Percentiles rank a stretch among this genome's conserved stretches.
Evolutionary conservation across 1,284 basidiomycete species (phyloP).

Genomic region (Pulchroboletus neoregius): DNA sequence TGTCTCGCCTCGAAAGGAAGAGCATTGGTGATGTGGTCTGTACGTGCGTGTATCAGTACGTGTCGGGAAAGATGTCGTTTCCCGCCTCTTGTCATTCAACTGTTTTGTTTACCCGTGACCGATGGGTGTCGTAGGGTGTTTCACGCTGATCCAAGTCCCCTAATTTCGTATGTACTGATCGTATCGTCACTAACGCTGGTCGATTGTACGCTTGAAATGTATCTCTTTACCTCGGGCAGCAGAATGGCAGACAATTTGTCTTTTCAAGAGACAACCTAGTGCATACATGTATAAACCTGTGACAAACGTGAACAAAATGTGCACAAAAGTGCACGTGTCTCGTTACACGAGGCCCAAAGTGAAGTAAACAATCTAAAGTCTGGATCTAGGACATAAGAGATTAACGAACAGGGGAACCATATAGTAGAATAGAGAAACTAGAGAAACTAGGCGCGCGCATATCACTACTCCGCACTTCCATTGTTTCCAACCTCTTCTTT

Average conservation of each 20-base stretch:
- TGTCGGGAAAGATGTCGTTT: not conserved
- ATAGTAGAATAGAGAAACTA: constrained; percentile 19
- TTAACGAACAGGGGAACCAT: constrained; percentile 11
- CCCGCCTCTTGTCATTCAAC: constrained; percentile 40
- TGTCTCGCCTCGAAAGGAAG: constrained; percentile 31
- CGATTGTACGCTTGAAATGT: constrained; percentile 9
- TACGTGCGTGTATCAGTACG: not conserved
- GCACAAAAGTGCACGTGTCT: constrained; percentile 22
- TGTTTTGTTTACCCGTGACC: constrained; percentile 7
- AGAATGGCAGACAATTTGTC: not conserved
- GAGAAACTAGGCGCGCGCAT: not conserved
- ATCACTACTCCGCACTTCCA: constrained; percentile 12
- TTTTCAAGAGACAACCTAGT: constrained; percentile 13
- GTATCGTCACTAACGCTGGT: constrained; percentile 3
- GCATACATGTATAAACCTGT: constrained; percentile 15
- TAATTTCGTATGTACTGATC: constrained; percentile 8
- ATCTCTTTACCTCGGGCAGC: not conserved
- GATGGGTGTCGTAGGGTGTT: not conserved
- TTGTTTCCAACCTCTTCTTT: constrained; percentile 24
- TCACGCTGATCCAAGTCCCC: not conserved
- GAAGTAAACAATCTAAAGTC: constrained; percentile 26
- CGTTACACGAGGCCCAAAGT: constrained; percentile 11
- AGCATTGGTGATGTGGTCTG: constrained; percentile 16
- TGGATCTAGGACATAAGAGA: constrained; percentile 28
- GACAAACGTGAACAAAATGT: constrained; percentile 17